A percentile compares a stretch with the other conserved stretches of the same genome.
Evolutionary conservation across 139 green algal genomes (phyloP).

Genomic region (Mychonastes homosphaera): DNA sequence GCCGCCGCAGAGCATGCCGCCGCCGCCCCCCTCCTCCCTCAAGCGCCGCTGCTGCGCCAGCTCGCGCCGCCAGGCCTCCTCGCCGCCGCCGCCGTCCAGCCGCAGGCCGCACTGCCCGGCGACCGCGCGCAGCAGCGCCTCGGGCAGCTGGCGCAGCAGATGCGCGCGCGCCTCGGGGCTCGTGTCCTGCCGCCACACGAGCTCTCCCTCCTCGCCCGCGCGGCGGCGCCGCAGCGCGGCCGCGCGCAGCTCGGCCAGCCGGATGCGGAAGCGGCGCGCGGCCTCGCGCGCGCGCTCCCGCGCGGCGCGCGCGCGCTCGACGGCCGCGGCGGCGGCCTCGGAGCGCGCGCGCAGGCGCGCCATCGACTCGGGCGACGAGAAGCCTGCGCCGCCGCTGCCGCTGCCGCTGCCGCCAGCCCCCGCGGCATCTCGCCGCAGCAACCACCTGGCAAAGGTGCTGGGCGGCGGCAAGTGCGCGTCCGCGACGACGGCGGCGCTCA

Average conservation of each 20-base stretch:
- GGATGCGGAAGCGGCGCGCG: not conserved
- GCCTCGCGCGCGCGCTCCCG: not conserved
- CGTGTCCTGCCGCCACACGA: not conserved
- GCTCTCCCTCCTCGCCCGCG: too few species aligned
- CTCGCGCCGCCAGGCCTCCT: not conserved
- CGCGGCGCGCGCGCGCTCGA: too few species aligned
- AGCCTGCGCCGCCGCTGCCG: too few species aligned
- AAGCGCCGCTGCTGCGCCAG: slow-evolving; percentile 2
- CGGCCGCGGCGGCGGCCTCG: too few species aligned
- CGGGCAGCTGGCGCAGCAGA: not conserved
- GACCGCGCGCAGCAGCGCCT: slow-evolving; percentile 4
- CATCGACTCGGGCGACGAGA: too few species aligned
- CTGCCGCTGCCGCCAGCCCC: too few species aligned
- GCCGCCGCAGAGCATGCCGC: not conserved
- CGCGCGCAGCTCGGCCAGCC: not conserved
- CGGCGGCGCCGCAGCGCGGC: not conserved
- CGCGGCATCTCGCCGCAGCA: too few species aligned
- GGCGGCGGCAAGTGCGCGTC: too few species aligned
- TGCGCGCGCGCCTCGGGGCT: not conserved
- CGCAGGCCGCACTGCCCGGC: not conserved
- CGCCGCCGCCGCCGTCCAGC: not conserved
- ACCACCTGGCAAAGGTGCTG: too few species aligned
- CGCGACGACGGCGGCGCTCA: too few species aligned
- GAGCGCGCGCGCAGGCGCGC: too few species aligned
- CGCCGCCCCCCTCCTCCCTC: not conserved